A percentile compares a stretch with the other conserved stretches of the same genome.
phyloP scores from a whole-genome alignment of 164 flowering plant genomes.

The Tinospora cordifolia region DNA sequence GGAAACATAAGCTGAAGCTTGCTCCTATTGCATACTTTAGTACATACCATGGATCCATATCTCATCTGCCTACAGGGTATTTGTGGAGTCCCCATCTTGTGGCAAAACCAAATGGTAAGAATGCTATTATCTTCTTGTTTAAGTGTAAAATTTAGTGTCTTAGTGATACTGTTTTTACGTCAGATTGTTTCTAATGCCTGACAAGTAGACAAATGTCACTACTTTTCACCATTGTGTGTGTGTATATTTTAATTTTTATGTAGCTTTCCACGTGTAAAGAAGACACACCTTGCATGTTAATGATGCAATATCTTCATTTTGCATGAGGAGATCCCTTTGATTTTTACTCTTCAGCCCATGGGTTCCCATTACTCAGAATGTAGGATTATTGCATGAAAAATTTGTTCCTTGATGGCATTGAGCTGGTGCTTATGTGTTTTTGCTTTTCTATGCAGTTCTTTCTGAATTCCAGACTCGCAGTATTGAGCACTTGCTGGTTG shows the following conservation, averaged over 20 bases:
- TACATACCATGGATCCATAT: slow-evolving; percentile 73
- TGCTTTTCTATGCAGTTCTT: neutral
- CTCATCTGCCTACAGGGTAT: slow-evolving; percentile 87
- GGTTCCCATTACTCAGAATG: neutral
- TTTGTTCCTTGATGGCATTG: neutral
- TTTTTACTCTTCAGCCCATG: neutral
- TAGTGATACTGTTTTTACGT: neutral
- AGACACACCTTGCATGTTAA: neutral
- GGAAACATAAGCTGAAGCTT: slow-evolving; percentile 80
- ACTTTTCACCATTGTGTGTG: neutral
- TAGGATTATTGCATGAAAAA: neutral
- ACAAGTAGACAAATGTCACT: neutral
- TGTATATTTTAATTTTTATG: neutral
- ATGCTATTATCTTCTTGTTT: neutral
- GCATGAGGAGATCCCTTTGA: neutral
- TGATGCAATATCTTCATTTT: neutral
- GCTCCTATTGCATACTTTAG: slow-evolving; percentile 90
- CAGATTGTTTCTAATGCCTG: neutral
- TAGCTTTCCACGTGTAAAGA: neutral
- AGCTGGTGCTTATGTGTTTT: neutral
- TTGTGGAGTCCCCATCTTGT: slow-evolving; percentile 97
- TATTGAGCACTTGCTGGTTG: neutral
- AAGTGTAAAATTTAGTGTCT: neutral
- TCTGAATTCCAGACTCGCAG: neutral
- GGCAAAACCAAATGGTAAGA: slow-evolving; percentile 80